phyloP scores from a whole-genome alignment of 768 basidiomycete genomes.

The Suillus weaverae region DNA sequence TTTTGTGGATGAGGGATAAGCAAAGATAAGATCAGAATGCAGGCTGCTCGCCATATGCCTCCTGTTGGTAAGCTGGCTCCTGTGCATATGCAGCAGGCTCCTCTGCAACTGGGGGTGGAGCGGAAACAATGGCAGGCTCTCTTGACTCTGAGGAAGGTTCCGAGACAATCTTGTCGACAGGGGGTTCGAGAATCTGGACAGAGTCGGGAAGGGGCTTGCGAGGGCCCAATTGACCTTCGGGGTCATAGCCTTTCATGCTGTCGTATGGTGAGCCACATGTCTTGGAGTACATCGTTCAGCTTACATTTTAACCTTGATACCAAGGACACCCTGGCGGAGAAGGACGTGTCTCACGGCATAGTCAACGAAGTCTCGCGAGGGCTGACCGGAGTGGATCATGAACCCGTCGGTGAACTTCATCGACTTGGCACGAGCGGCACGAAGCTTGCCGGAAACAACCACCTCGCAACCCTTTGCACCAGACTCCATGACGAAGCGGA shows the following conservation, averaged over 20 bases:
- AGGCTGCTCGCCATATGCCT: constrained; percentile 49
- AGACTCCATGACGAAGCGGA: constrained; percentile 99
- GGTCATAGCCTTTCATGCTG: constrained; percentile 97
- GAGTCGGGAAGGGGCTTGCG: constrained; percentile 93
- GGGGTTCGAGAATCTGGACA: constrained; percentile 87
- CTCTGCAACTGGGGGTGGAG: constrained; percentile 52
- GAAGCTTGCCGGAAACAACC: constrained; percentile 98
- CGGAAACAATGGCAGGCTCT: constrained; percentile 56
- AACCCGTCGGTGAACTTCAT: constrained; percentile 99
- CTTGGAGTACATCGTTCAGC: constrained; percentile 22
- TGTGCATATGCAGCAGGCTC: constrained; percentile 41
- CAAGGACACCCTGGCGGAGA: constrained; percentile 96
- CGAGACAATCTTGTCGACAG: constrained; percentile 84
- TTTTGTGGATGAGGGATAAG: constrained; percentile 2
- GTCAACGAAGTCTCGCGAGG: constrained; percentile 94
- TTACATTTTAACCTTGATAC: constrained; percentile 99
- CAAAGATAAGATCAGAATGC: constrained; percentile 52
- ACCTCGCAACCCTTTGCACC: constrained; percentile 99
- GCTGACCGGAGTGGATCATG: constrained; percentile 99
- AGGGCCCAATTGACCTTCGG: constrained; percentile 87
- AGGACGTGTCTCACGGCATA: constrained; percentile 97
- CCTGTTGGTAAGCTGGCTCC: constrained; percentile 40
- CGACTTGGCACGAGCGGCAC: constrained; percentile 98
- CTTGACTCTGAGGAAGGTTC: constrained; percentile 90
- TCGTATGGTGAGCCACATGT: constrained; percentile 15